Percentiles rank a stretch among this genome's conserved stretches.
Conservation (phyloP, 495 filamentous ascomycete species). For the Annulohypoxylon nitens region DNA sequence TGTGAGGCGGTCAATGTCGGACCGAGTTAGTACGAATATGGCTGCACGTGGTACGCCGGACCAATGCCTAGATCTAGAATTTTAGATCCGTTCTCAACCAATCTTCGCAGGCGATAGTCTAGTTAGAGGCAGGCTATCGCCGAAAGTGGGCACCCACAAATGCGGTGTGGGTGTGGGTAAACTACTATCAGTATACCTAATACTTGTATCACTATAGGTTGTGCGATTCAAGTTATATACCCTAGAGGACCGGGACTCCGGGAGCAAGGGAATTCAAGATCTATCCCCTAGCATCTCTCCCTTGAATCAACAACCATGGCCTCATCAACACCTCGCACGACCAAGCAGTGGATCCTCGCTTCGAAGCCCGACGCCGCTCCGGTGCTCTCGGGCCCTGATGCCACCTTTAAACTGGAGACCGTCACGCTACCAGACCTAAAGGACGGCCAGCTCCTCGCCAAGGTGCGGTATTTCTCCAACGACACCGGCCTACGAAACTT, state of each 20-base stretch:
- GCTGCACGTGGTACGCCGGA: conserved; percentile 1
- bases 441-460: conserved; percentile 48
- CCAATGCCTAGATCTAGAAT: neutral
- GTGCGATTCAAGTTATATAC: conserved; percentile 8
- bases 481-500: conserved; percentile 76
- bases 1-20: conserved; percentile 8
- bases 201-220: neutral
- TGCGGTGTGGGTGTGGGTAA: neutral
- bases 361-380: conserved; percentile 52
- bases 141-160: neutral
- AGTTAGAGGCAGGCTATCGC: neutral
- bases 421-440: conserved; percentile 56
- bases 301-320: conserved; percentile 31
- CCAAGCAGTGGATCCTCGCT: conserved; percentile 56
- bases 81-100: conserved; percentile 2
- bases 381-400: conserved; percentile 47
- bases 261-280: conserved; percentile 11
- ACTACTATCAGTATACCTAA: conserved; percentile 3
- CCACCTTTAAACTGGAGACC: conserved; percentile 62
- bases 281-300: conserved; percentile 18
- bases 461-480: conserved; percentile 71
- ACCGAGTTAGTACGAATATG: neutral
- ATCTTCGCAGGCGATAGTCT: neutral
- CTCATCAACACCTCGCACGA: conserved; percentile 25
- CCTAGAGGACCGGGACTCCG: conserved; percentile 3